Evolutionary conservation across 2,329 filamentous ascomycete genomes (phyloP).

Genomic region (Scopulariopsis brevicaulis): DNA sequence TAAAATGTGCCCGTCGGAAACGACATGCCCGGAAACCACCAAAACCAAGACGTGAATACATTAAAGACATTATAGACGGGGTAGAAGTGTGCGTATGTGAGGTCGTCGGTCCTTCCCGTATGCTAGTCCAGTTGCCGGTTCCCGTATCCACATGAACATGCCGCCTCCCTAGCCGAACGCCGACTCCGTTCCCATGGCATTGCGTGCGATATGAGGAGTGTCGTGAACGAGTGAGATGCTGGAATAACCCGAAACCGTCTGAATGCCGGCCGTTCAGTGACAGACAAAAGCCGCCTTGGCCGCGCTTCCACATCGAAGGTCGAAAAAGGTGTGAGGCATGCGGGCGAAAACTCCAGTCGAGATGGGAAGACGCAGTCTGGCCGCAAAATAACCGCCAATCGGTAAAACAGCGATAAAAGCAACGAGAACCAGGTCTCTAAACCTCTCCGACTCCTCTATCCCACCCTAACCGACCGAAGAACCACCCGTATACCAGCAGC

Average conservation of each 20-base stretch:
- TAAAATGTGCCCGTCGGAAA: background rate
- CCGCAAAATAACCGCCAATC: background rate
- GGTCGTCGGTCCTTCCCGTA: background rate
- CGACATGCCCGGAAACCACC: background rate
- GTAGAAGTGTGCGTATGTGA: background rate
- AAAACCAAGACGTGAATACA: background rate
- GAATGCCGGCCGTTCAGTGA: background rate
- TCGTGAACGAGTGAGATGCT: background rate
- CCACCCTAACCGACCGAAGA: background rate
- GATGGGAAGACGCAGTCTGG: background rate
- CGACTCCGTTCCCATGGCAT: background rate
- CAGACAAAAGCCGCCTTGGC: background rate
- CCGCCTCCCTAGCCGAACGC: background rate
- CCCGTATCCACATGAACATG: background rate
- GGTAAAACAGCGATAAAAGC: background rate
- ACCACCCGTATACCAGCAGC: background rate
- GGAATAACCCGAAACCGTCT: background rate
- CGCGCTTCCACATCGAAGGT: background rate
- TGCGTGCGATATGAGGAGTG: background rate
- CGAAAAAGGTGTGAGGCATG: background rate
- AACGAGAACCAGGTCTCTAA: background rate
- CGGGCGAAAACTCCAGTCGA: background rate
- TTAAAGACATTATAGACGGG: background rate
- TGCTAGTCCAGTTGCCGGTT: background rate
- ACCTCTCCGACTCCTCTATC: background rate